Base-by-base conservation (phyloP, 805 yeast genomes). In the Ogataea thermomethanolica region DNA sequence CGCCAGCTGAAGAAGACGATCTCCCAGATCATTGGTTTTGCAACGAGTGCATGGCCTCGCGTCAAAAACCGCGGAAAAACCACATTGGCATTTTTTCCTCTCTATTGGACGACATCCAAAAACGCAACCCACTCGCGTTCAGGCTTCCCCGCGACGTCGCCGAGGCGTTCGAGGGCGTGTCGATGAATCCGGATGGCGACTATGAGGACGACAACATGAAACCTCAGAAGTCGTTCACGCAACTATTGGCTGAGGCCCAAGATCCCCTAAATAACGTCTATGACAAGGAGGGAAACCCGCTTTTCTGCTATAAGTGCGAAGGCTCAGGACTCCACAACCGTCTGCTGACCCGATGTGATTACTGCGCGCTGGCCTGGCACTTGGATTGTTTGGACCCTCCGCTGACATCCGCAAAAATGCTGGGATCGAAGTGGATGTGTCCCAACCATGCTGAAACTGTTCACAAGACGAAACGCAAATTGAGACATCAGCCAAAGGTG, bases 21-120 rank as follows among this genome's bases (percentile, higher is more conserved):
- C 64, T 87, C 7, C 98, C 98, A 0, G 96, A 84, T 26, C 83
- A 79, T 46, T 91, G 99, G 99, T 79, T 73, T 50, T 91, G 99
- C 65, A 73, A 74, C 11, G 87, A 84, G 53, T 91, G 99, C 62
- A 51, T 57, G 10, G 71, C 75, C 13, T 72, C 72, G 43, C 58
- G 62, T 30, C 37, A 26, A 10, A 43, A 43, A 15, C 38, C 42
- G 13, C 39, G 33, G 28, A 36, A 35, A 12, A 25, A 24, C 25
- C 54, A 63, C 34, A 55, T 69, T n/a, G 82, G 82, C 1, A 57
- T 76, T 20, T 73, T 74, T 43, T 66, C 73, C 1, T 77, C 78
- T 43, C 60, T 91, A 36, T 57, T 90, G 25, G 75, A 80, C 44
- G 73, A 75, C 25, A 58, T 78, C 21, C 79, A 76, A 32, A 63